Evolutionary conservation across 2,329 filamentous ascomycete genomes (phyloP).

Genomic region (Penicillium sp.): DNA sequence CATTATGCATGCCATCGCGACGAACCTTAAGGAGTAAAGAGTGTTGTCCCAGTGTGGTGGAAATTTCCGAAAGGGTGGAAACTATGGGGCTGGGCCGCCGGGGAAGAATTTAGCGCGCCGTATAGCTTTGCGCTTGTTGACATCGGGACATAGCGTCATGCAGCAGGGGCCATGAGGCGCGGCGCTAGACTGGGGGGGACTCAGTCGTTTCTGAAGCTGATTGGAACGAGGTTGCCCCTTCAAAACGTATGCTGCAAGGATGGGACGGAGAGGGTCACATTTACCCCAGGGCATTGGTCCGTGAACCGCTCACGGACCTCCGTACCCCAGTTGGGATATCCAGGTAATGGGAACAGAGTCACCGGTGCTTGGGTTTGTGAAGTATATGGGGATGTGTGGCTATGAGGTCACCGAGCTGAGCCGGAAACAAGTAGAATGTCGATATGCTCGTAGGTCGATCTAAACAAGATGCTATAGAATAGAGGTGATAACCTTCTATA

Average conservation of each 20-base stretch:
- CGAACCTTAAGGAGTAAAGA: neutral
- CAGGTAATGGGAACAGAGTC: conserved; percentile 25
- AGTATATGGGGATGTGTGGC: neutral
- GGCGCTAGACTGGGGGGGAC: conserved; percentile 1
- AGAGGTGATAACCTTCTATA: neutral
- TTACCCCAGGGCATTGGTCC: conserved; percentile 10
- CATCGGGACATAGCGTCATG: conserved; percentile 12
- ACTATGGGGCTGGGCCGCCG: conserved; percentile 19
- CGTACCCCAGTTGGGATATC: conserved; percentile 20
- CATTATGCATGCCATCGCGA: conserved; percentile 17
- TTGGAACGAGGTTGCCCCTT: conserved; percentile 14
- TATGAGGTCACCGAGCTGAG: neutral
- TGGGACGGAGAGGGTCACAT: conserved; percentile 1
- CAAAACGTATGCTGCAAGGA: conserved; percentile 13
- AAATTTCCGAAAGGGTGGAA: conserved; percentile 17
- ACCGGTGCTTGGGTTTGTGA: neutral
- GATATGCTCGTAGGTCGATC: neutral
- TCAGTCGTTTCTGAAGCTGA: conserved; percentile 4
- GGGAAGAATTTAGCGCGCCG: conserved; percentile 21
- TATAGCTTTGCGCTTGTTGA: conserved; percentile 21
- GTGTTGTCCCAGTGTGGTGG: conserved; percentile 17
- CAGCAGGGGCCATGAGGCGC: neutral
- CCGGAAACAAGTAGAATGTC: neutral
- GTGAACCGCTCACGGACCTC: neutral
- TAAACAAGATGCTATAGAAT: too few species aligned